Base-by-base conservation (phyloP, 2,329 filamentous ascomycete species). In the Aspergillus fischeri region DNA sequence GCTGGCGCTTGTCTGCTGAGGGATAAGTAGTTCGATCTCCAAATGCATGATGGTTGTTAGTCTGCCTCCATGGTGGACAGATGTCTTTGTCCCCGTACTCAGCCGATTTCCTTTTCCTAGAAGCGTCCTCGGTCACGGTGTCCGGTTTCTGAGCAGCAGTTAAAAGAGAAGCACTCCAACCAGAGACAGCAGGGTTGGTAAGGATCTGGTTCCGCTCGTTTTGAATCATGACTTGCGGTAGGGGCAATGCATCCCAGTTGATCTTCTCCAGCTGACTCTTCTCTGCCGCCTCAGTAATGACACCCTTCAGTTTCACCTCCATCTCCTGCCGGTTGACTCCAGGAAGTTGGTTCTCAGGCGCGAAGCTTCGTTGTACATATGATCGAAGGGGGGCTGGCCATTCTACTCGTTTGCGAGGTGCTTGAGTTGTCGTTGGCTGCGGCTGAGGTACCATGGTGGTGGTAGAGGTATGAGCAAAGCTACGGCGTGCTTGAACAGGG, bases 301-400 rank as follows among this genome's bases (percentile, higher is more conserved):
- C 88, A 59, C 87, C 79, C 75, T 93, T 96, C 62, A 99, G 80
- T 70, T 92, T 95, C 59, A 81, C 80, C 73, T 96, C 89, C 81
- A 97, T 88, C 56, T 96, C 91, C 53, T 81, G 68, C 53, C 83
- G 83, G 52, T 78, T 73, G 49, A 92, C 83, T 42, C 83, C 81
- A 4, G 82, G 68, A 60, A 89, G 82, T 63, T 86, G 79, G 70
- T 92, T 90, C 57, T 86, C 83, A 27, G 86, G 83, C 52, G 90
- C 86, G 72, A 97, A 97, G 27, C 92, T 92, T 69, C 92, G 87
- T 68, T 92, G 88, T 32, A 97, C 93, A 77, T 97, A 97, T 63
- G 83, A 81, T 66, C 92, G 89, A 59, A 97, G 91, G n/a, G 88
- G 84, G 47, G 84, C 79, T 32, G 92, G 87, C 88, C 91, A 97